Evolutionary conservation across 2,329 filamentous ascomycete genomes (phyloP), one percentile per base, ranked within the genome.

Genomic region (Penicillium sp.): DNA sequence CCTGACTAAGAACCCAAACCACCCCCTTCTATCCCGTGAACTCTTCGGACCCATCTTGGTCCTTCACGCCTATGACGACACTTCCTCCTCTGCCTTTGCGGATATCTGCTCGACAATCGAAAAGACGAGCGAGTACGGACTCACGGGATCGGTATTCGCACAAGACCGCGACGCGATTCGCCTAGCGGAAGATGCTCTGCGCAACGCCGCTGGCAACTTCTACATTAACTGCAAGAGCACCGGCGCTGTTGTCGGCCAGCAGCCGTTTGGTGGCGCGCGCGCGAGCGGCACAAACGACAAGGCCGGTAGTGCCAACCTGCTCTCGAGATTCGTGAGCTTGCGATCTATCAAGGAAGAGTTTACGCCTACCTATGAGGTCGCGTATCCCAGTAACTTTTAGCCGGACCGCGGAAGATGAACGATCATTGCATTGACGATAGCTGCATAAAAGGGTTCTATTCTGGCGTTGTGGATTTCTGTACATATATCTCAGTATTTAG

Each of bases 21-120:
- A 95, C 77, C 82, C 83, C 60, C 85, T 93, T 63, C 79, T 96
- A 49, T 84, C 80, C 51, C 87, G 84, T 38, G 91, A 96, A 74
- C 84, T 95, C 60, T 96, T 96, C 72, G 90, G 90, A 1, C 90
- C 90, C 30, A 75, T 95, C 57, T 78, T 94, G 43, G 83, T 84
- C 30, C 75, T 88, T 11, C 84, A 95, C 73, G 82, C 92, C 60
- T 96, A 94, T 77, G 85, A 90, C 59, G 90, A 96, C 68, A 75
- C 74, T 3, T 74, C 76, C 0, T 73, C 78, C 18, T 68, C 77
- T 40, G 82, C 85, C 52, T 89, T 90, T 69, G 70, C 76, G 46
- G 72, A 79, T 38, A 81, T 84, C 60, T 85, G 82, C 74, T 76
- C 82, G 64, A 73, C 71, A 59, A 71, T 77, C 52, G 74, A 77